Evolutionary conservation across 768 basidiomycete species (phyloP), one percentile per base, ranked within the genome.

Genomic region (Tricholoma sp.): DNA sequence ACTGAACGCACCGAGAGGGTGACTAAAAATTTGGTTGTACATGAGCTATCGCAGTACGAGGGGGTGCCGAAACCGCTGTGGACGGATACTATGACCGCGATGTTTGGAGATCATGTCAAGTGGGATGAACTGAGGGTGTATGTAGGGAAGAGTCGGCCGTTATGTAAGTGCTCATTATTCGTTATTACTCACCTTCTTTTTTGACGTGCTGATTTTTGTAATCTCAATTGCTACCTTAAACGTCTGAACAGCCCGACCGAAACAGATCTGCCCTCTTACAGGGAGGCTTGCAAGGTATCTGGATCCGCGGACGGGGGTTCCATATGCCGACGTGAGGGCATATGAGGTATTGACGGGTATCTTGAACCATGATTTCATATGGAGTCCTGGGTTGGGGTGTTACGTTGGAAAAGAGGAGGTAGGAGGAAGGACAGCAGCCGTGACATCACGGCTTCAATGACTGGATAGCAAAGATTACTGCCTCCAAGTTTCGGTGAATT

Each of bases 81-180:
- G 88, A 75, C 72, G 48, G 82, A 87, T 31, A 91, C 88, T 10
- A 89, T 94, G 86, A 64, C 77, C 6, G 85, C 91, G 1, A 78
- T 96, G 74, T 92, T 98, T 62, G 94, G 95, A 1, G 77, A 88
- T 51, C 88, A 95, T 61, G 86, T 87, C 8, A 79, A 86, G 49
- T 98, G 90, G 90, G 84, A 88, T 51, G 80, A 85, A 29, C 56
- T 89, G 18, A 82, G 77, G 57, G 86, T 86, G 6, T 89, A 81
- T 61, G 74, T 76, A 1, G 77, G 81, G 20, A 88, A 85, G 68
- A 76, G 76, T n/a, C 74, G 89, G 11, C 90, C 89, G 1, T 52
- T 84, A 42, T 68, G 88, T 90, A 62, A 53, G 80, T 65, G 48
- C 29, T 36, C 56, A 52, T 61, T 60, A 13, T n/a, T 8, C 12